Conservation (phyloP, 2,329 filamentous ascomycete species). For the Clarireedia homoeocarpa region DNA sequence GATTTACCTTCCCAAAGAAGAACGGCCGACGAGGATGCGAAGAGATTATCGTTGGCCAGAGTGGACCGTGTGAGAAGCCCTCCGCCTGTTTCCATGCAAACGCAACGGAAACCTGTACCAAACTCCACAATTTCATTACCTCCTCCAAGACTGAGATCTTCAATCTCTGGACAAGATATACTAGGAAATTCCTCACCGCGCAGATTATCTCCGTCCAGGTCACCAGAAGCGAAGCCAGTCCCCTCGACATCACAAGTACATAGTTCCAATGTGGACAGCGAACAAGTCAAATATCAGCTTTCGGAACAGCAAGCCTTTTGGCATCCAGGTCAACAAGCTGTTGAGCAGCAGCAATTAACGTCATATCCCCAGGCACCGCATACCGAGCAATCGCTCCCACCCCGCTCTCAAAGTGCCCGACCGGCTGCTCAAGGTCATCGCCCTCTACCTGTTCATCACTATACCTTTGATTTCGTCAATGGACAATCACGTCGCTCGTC, state of each 20-base stretch:
- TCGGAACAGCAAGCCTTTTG: not conserved
- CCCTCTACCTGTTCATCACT: slow-evolving; percentile 6
- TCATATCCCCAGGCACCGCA: not conserved
- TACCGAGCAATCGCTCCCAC: not conserved
- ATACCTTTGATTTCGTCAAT: slow-evolving; percentile 4
- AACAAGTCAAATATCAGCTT: not conserved
- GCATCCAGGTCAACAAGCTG: not conserved
- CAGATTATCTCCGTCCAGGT: not conserved
- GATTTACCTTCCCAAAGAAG: slow-evolving; percentile 9
- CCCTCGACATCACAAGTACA: not conserved
- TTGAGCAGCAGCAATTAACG: not conserved
- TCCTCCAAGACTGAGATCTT: not conserved
- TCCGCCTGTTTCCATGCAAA: slow-evolving; percentile 14
- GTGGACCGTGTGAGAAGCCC: slow-evolving; percentile 1
- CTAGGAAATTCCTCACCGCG: not conserved
- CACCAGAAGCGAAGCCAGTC: not conserved
- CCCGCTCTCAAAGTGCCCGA: slow-evolving; percentile 1
- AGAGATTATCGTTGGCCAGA: slow-evolving; percentile 7
- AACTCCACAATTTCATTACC: not conserved
- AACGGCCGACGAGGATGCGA: not conserved
- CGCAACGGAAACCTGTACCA: slow-evolving; percentile 3
- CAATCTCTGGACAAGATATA: not conserved
- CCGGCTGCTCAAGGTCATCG: slow-evolving; percentile 4
- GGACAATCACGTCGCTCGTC: not conserved
- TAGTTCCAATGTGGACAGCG: not conserved